phyloP scores from a whole-genome alignment of 108 stramenopile species.

The Cyclostephanos tholiformis region DNA sequence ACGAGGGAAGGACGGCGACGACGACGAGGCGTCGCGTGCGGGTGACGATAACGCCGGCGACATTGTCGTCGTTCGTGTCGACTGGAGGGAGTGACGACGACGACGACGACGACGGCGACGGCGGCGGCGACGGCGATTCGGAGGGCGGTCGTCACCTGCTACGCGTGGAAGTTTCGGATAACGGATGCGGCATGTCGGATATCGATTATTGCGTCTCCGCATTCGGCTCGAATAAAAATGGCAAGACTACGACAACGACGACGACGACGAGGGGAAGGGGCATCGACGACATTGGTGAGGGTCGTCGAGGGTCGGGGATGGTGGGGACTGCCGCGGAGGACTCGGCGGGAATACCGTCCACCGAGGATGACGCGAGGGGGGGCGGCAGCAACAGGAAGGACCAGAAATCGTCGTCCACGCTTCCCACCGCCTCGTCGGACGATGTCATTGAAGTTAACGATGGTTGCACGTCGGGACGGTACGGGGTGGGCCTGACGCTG shows the following conservation, averaged over 20 bases:
- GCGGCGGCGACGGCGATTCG: slow-evolving; percentile 8
- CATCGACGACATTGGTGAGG: too few relatives aligned
- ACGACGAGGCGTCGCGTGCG: slow-evolving; percentile 43
- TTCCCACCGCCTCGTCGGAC: neutral
- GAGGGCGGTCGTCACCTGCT: slow-evolving; percentile 23
- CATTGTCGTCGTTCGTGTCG: neutral
- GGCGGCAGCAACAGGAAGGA: neutral
- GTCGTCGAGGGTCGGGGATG: too few relatives aligned
- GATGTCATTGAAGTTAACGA: too few relatives aligned
- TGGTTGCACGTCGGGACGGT: slow-evolving; percentile 41
- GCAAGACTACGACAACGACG: neutral
- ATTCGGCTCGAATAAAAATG: slow-evolving; percentile 74
- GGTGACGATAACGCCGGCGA: slow-evolving; percentile 43
- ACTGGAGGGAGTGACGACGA: slow-evolving; percentile 5
- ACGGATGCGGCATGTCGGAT: slow-evolving; percentile 82
- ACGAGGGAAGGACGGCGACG: neutral
- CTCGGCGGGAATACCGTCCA: neutral
- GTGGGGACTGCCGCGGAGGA: neutral
- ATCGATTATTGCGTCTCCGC: slow-evolving; percentile 82
- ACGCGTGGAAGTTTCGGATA: slow-evolving; percentile 77
- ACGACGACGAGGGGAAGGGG: slow-evolving; percentile 2
- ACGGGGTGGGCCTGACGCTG: slow-evolving; percentile 51
- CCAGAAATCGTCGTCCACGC: neutral
- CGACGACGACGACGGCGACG: slow-evolving; percentile 16
- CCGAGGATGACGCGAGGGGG: neutral